Evolutionary conservation across 139 green algal species (phyloP).

Genomic region (Ulvella scutata): DNA sequence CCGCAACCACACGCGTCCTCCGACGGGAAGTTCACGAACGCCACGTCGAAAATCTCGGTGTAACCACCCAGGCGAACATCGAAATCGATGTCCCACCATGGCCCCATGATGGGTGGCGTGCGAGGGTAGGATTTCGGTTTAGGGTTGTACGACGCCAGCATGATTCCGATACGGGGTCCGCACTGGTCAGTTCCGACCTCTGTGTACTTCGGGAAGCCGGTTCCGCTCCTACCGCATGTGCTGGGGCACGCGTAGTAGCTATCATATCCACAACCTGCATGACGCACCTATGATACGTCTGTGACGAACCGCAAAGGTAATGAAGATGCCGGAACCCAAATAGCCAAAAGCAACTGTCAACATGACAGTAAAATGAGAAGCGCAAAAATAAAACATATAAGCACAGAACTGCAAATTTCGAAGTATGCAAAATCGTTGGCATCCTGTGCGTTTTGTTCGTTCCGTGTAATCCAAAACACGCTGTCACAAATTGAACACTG

Average conservation of each 20-base stretch:
- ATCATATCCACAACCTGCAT: slow-evolving; percentile 10
- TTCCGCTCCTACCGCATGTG: not conserved
- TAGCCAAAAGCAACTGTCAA: no score
- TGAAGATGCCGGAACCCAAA: no score
- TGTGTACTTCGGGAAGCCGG: not conserved
- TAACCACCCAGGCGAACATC: not conserved
- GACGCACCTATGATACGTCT: no score
- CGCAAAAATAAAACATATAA: no score
- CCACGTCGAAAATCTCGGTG: not conserved
- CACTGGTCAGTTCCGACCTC: not conserved
- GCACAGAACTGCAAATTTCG: no score
- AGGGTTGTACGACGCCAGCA: not conserved
- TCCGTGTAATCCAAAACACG: no score
- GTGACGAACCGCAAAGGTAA: no score
- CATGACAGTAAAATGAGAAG: no score
- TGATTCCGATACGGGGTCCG: slow-evolving; percentile 4
- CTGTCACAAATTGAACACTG: no score
- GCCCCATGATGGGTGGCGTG: not conserved
- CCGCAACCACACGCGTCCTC: not conserved
- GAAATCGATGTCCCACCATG: not conserved
- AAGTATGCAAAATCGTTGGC: no score
- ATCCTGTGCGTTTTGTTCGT: no score
- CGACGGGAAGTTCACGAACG: not conserved
- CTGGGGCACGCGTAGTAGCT: not conserved
- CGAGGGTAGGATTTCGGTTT: not conserved